phyloP scores from a whole-genome alignment of 2,329 filamentous ascomycete species.

The Ceratocystis albifundus region DNA sequence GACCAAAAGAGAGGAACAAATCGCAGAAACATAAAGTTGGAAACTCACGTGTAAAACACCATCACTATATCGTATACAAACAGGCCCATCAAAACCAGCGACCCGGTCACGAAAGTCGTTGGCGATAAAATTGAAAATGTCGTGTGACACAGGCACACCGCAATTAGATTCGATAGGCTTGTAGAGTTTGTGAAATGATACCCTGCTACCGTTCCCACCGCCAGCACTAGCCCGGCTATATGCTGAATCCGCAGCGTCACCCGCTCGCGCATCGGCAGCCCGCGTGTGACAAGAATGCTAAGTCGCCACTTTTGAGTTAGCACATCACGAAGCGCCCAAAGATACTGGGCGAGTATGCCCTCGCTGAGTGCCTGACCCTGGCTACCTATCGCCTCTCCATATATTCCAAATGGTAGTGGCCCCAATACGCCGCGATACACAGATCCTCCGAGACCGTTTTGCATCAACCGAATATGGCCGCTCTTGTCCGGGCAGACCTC shows the following conservation, averaged over 20 bases:
- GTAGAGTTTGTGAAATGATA: slow-evolving; percentile 55
- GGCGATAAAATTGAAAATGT: slow-evolving; percentile 76
- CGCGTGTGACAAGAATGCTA: slow-evolving; percentile 41
- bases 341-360: neutral
- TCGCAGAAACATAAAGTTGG: neutral
- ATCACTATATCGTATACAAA: slow-evolving; percentile 95
- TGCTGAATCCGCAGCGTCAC: slow-evolving; percentile 46
- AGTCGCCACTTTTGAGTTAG: slow-evolving; percentile 43
- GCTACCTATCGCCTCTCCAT: neutral
- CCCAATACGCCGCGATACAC: slow-evolving; percentile 18
- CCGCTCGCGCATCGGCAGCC: slow-evolving; percentile 34
- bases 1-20: neutral
- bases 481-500: slow-evolving; percentile 31
- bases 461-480: slow-evolving; percentile 21
- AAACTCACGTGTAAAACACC: slow-evolving; percentile 65
- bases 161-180: slow-evolving; percentile 69
- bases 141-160: slow-evolving; percentile 75
- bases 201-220: slow-evolving; percentile 42
- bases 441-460: slow-evolving; percentile 23
- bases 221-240: slow-evolving; percentile 44
- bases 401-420: slow-evolving; percentile 28
- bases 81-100: slow-evolving; percentile 61
- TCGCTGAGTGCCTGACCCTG: neutral
- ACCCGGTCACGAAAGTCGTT: slow-evolving; percentile 74
- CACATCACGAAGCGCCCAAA: slow-evolving; percentile 44